Base-by-base conservation (phyloP, 2,329 filamentous ascomycete genomes). In the Meredithiella fracta region DNA sequence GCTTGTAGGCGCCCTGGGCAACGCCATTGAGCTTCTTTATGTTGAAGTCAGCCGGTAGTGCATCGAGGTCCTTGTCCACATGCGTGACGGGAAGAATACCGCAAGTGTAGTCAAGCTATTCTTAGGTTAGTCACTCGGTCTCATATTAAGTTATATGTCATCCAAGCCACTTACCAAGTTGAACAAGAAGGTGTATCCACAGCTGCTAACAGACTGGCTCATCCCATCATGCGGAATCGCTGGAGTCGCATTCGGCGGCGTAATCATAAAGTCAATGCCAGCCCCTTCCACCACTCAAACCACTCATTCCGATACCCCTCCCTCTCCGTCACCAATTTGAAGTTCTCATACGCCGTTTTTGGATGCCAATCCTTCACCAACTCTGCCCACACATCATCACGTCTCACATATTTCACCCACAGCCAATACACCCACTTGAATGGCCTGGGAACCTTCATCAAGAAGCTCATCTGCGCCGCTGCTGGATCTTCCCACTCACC, bases 101-200 rank as follows among this genome's bases (percentile, higher is more conserved):
- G 11, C 79, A 78, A 1, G 85, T 79, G 68, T 96, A 96, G 65
- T 96, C 91, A 51, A 96, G 78, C 79, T 86, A 60, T 22, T 8
- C 9, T 1, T 60, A 59, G 38, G 56, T 59, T 51, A 57, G 37
- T 17, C 14, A 22, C 34, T n/a, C 44, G n/a, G 25, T 8, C 40
- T 26, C 6, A n/a, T 7, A 23, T 1, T 11, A 37, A 53, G 11
- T 23, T 15, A 53, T 22, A 25, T 40, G 4, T 17, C 25, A n/a
- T 15, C 26, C 17, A 15, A 38, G 3, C 11, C 5, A 70, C 79
- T 68, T 70, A 86, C 83, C 64, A 96, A 61, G 63, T 96, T 96
- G 72, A 92, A 97, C 56, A 95, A 69, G 66, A 96, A 95, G 0
- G 90, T 96, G 65, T 97, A 96, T 1, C 88, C 89, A 63, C 90